Base-by-base conservation (phyloP, 176 grass and related monocot genomes). In the Aechmea fasciata region DNA sequence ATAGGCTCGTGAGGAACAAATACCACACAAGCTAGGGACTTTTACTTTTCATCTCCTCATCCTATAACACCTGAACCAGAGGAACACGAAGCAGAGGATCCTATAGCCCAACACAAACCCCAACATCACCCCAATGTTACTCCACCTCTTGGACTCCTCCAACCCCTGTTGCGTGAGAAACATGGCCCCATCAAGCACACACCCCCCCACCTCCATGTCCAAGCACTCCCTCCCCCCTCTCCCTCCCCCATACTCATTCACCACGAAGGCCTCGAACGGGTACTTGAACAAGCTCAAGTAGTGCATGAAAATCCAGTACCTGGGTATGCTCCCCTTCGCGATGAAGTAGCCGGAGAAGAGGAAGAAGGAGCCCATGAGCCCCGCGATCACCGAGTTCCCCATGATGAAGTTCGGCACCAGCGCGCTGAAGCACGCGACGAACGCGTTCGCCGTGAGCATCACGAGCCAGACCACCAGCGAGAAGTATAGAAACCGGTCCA, bases 271-370 rank as follows among this genome's bases (percentile, higher is more conserved):
- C 81, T 97, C 93, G 65, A 97, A 97, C 10, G 93, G 86, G 82
- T 97, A 97, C 86, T 97, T 92, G 66, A 97, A 97, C 59, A 97
- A 69, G 83, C 89, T 90, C 54, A 83, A 47, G 90, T 97, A 97
- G 63, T 97, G 93, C 93, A 92, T 88, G 84, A 97, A 97, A 33
- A 90, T 63, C 93, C 93, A 97, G 59, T 97, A 97, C 13, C 67
- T 79, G 48, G 93, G 93, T 70, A 97, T 97, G 67, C 71, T 67
- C 47, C 72, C 79, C 82, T 87, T 83, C 0, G 89, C 78, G 1
- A 92, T 85, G 86, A 97, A 97, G 81, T 97, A 97, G 9, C 89
- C 89, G 2, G 93, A 97, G 83, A 97, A 97, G 73, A 97, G 93
- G 75, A 97, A 97, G 93, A 97, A 97, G 69, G 86, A 87, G 2